Conservation (phyloP, 768 basidiomycete species). For the Lentinus tigrinus region DNA sequence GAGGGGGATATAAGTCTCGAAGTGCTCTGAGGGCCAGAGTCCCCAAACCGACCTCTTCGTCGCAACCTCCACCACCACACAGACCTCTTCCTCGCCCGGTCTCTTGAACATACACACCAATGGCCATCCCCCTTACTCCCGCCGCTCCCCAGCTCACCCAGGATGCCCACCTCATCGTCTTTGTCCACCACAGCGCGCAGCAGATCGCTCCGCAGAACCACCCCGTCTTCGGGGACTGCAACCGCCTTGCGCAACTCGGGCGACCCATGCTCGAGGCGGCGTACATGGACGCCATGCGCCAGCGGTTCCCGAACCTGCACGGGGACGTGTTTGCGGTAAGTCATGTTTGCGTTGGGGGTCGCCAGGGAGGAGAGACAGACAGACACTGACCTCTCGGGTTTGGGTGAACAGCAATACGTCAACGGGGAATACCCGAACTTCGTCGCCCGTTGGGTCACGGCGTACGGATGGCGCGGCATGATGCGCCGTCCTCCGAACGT, state of each 20-base stretch:
- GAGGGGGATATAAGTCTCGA: too few relatives aligned
- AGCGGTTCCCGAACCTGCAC: neutral
- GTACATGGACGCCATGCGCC: slow-evolving; percentile 1
- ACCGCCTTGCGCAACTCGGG: slow-evolving; percentile 1
- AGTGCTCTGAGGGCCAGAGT: too few relatives aligned
- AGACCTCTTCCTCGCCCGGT: too few relatives aligned
- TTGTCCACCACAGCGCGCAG: neutral
- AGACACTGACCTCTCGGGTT: too few relatives aligned
- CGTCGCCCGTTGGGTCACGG: neutral
- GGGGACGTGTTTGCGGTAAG: neutral
- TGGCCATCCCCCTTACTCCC: too few relatives aligned
- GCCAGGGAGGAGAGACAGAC: too few relatives aligned
- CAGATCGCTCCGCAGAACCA: neutral
- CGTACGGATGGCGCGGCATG: neutral
- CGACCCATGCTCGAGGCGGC: neutral
- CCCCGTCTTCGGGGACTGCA: neutral
- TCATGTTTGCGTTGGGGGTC: too few relatives aligned
- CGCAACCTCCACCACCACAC: too few relatives aligned
- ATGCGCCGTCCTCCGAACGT: neutral
- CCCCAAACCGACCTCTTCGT: too few relatives aligned
- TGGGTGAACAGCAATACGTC: too few relatives aligned
- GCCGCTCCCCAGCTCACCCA: too few relatives aligned
- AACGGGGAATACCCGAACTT: neutral
- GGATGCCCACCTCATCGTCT: neutral
- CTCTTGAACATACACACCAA: too few relatives aligned